Percentiles rank a stretch among this genome's conserved stretches.
Evolutionary conservation across 768 basidiomycete genomes (phyloP).

Genomic region (Russula brevipes): DNA sequence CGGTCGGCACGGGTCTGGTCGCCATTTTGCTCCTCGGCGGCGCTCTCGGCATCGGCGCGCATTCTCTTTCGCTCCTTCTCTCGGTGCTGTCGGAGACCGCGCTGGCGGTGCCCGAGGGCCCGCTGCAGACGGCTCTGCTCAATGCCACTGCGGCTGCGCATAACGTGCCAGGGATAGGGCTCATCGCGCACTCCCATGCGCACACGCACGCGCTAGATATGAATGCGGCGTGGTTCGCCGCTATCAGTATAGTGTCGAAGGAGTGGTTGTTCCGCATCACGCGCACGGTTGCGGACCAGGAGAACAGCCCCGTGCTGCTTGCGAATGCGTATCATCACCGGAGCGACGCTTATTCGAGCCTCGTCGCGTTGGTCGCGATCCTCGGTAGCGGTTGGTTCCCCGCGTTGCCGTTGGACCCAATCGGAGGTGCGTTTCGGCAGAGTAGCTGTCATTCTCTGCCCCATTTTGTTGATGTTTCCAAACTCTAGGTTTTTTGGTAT

Average conservation of each 20-base stretch:
- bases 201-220: slow-evolving; percentile 66
- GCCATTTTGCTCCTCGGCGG: slow-evolving; percentile 83
- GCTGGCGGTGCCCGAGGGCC: slow-evolving; percentile 57
- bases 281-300: slow-evolving; percentile 83
- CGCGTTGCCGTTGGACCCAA: slow-evolving; percentile 82
- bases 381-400: slow-evolving; percentile 85
- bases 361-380: slow-evolving; percentile 89
- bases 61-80: slow-evolving; percentile 81
- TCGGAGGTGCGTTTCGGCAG: slow-evolving; percentile 62
- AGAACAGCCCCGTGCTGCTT: slow-evolving; percentile 82
- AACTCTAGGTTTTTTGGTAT: slow-evolving; percentile 70
- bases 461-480: neutral
- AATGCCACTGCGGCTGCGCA: slow-evolving; percentile 52
- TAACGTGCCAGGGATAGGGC: slow-evolving; percentile 40
- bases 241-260: slow-evolving; percentile 70
- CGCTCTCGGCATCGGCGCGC: slow-evolving; percentile 80
- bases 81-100: slow-evolving; percentile 65
- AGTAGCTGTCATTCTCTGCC: neutral
- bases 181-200: slow-evolving; percentile 44
- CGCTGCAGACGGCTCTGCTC: slow-evolving; percentile 57
- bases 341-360: slow-evolving; percentile 92
- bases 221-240: slow-evolving; percentile 97
- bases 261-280: slow-evolving; percentile 93
- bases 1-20: slow-evolving; percentile 86
- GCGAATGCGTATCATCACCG: slow-evolving; percentile 98